Evolutionary conservation across 257 asterid species (phyloP), one percentile per base, ranked within the genome.

Genomic region (Lycium ferocissimum): DNA sequence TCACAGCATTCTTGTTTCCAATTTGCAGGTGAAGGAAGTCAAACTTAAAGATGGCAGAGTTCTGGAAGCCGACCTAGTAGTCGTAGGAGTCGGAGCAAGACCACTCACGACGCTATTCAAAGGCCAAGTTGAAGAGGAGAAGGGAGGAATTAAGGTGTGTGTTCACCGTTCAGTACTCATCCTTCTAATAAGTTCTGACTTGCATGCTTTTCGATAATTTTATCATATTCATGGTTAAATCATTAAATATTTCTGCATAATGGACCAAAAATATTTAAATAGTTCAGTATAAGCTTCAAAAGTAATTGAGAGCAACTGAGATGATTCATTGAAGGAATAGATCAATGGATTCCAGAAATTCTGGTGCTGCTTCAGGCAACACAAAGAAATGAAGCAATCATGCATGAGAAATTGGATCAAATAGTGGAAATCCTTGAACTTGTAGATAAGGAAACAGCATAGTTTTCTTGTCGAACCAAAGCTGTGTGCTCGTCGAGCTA

Each of bases 81-180:
- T 96, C 83, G 98, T 96, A 71, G 99, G 99, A 87, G 98, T 96
- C 2, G 99, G 99, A 82, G 98, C 92, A 82, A 93, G 84, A 87
- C 98, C 98, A 35, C 91, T 94, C 87, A 93, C 90, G 37, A 67
- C 89, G 17, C 84, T 94, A 83, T 92, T 96, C 85, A 94, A 94
- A 88, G 98, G 97, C 49, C 99, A 96, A 90, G 93, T 96, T 91
- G 97, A 87, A 83, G 98, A 92, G 82, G 99, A 96, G 85, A 96
- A 96, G 88, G 97, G 96, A 49, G 98, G 98, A 89, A 91, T 96
- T 81, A 96, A 95, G 99, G 98, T 96, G 54, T 61, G 94, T 71
- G 65, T 49, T 78, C 65, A 33, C 26, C 26, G 22, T 51, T 14
- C 63, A 51, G 56, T 18, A 69, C 80, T 85, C 70, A 54, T 78